A percentile compares a stretch with the other conserved stretches of the same genome.
Conservation (phyloP, 2,329 filamentous ascomycete species). For the Cryphonectria naterciae region DNA sequence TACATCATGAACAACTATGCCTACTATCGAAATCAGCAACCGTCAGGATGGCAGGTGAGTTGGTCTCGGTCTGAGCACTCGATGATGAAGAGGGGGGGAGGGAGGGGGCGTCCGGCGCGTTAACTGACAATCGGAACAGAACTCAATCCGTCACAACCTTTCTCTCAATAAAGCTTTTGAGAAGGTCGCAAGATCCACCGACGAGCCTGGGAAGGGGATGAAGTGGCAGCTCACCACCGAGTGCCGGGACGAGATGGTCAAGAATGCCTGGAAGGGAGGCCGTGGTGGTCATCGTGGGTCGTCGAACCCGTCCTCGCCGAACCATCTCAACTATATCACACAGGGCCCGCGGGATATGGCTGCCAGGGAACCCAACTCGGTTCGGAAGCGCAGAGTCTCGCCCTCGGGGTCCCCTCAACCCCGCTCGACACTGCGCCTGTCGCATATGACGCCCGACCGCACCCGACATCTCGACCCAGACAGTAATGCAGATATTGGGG, state of each 20-base stretch:
- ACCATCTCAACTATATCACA: slow-evolving; percentile 63
- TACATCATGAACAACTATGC: slow-evolving; percentile 91
- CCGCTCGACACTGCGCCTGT: slow-evolving; percentile 51
- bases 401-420: slow-evolving; percentile 60
- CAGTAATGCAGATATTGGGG: slow-evolving; percentile 48
- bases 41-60: slow-evolving; percentile 85
- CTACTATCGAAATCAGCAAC: slow-evolving; percentile 81
- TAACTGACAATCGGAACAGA: slow-evolving; percentile 52
- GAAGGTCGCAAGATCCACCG: slow-evolving; percentile 88
- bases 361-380: slow-evolving; percentile 53
- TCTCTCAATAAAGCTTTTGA: slow-evolving; percentile 94
- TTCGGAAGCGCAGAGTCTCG: slow-evolving; percentile 61
- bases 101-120: not conserved
- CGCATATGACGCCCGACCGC: slow-evolving; percentile 64
- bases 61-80: slow-evolving; percentile 25
- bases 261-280: slow-evolving; percentile 67
- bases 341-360: slow-evolving; percentile 62
- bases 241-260: slow-evolving; percentile 83
- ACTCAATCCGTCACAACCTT: slow-evolving; percentile 95
- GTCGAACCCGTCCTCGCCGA: slow-evolving; percentile 71
- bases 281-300: slow-evolving; percentile 68
- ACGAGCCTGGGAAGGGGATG: slow-evolving; percentile 98
- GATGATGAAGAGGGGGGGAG: no score
- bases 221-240: slow-evolving; percentile 95
- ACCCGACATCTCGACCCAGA: slow-evolving; percentile 46